Base-by-base conservation (phyloP, 306 rosid species). In the Dalbergia oliveri region DNA sequence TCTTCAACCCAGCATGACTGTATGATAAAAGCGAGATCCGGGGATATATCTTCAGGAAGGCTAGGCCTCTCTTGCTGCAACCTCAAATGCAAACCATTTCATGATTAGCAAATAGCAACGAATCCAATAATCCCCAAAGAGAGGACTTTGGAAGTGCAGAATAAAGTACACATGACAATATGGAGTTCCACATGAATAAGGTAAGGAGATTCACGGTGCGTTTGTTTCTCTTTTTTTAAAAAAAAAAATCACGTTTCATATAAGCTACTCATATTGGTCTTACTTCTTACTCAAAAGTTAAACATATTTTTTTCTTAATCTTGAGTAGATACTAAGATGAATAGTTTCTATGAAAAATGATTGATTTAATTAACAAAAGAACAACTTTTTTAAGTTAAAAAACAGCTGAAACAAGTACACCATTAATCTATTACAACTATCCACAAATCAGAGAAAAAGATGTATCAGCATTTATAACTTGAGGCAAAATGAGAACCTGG, bases 1-100 rank as follows among this genome's bases (percentile, higher is more conserved):
- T 92, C 98, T 85, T 94, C 98, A 21, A 94, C 98, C 98, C 98
- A 94, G 76, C 98, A 91, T 26, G 98, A 92, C 67, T 94, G 98
- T 69, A 94, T 90, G 82, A 94, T 78, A 68, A 88, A 94, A 47
- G 93, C 92, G 11, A 94, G 90, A 61, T 94, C 96, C 6, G 94
- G 88, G 61, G 97, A 84, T 78, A 91, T 78, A 70, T 92, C 92
- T 69, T 87, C 97, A 0, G 98, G 93, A 81, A 94, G 77, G 73
- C 15, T 70, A 10, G 98, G 98, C 90, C 98, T 90, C 87, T 84
- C 97, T 78, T 92, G 97, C 97, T 94, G 96, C 96, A 86, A 83
- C 75, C 74, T 78, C 94, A 88, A 76, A 54, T 35, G 66, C 77
- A 81, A 59, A 73, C 50, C 50, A 70, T 18, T 41, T 72, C 63